Percentiles rank a stretch among this genome's conserved stretches.
phyloP scores from a whole-genome alignment of 1,284 basidiomycete genomes.

The Jaminaea rosea region DNA sequence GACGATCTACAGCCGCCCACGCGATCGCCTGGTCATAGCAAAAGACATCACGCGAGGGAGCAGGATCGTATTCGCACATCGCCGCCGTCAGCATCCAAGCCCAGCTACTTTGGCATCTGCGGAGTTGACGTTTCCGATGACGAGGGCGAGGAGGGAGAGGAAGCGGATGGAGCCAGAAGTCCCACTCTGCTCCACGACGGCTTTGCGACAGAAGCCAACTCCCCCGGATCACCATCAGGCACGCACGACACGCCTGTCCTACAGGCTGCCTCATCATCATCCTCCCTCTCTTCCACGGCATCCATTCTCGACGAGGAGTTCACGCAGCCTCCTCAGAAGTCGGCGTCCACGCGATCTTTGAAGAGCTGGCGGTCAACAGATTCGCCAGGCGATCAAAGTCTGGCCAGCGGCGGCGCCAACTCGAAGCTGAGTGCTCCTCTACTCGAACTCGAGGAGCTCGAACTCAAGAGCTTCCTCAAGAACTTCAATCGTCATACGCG shows the following conservation, averaged over 20 bases:
- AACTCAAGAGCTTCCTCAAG: conserved; percentile 40
- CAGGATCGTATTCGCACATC: not conserved
- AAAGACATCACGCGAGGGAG: too few relatives aligned
- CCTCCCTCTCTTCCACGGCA: not conserved
- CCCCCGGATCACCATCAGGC: not conserved
- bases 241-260: not conserved
- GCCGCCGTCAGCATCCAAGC: too few relatives aligned
- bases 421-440: conserved; percentile 29
- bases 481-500: conserved; percentile 42
- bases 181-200: not conserved
- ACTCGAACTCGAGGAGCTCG: conserved; percentile 42
- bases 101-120: not conserved
- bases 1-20: not conserved
- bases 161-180: not conserved
- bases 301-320: not conserved
- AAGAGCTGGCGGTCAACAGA: conserved; percentile 2
- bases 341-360: conserved; percentile 1
- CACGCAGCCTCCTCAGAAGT: not conserved
- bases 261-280: not conserved
- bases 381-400: conserved; percentile 2
- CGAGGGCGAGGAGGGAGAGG: not conserved
- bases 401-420: conserved; percentile 28
- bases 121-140: not conserved
- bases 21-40: too few relatives aligned
- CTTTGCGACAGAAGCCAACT: not conserved